These are phyloP conservation scores for Scheffersomyces quercinus DNA, from an alignment of 1,139 yeast species.

Conservation along the genomic window DNA sequence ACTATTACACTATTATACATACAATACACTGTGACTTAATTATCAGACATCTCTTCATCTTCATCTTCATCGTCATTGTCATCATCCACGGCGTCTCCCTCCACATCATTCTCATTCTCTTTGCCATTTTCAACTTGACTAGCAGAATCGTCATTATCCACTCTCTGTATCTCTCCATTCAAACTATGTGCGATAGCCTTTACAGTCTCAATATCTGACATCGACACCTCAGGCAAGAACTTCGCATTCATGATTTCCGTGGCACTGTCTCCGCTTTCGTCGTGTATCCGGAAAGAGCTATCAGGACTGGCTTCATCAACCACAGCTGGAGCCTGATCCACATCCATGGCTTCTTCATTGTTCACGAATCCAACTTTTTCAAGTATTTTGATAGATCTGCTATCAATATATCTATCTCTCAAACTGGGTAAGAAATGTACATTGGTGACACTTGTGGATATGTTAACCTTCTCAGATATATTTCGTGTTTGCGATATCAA, in stretches of 20 bases:
- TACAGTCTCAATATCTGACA: constrained; percentile 6
- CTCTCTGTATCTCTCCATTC: constrained; percentile 8
- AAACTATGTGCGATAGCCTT: constrained; percentile 3
- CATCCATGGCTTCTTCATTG: not conserved
- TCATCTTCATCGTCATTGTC: too few relatives aligned
- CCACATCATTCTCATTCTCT: too few relatives aligned
- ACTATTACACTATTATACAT: too few relatives aligned
- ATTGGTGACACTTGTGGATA: constrained; percentile 2
- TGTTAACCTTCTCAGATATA: constrained; percentile 32
- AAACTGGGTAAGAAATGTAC: constrained; percentile 13
- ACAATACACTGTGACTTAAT: too few relatives aligned
- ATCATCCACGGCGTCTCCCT: too few relatives aligned
- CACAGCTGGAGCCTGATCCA: not conserved
- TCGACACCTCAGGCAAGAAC: constrained; percentile 2
- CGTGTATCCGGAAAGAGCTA: not conserved
- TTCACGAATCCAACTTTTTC: constrained; percentile 12
- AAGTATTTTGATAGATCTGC: constrained; percentile 16
- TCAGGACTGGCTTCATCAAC: not conserved
- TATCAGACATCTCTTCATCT: too few relatives aligned
- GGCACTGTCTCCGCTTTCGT: not conserved
- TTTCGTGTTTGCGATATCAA: constrained; percentile 38
- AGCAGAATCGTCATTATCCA: too few relatives aligned
- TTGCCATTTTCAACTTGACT: too few relatives aligned
- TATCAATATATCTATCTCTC: constrained; percentile 21
- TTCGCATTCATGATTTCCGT: not conserved